phyloP scores from a whole-genome alignment of 306 rosid species.

The Medicago arabica region DNA sequence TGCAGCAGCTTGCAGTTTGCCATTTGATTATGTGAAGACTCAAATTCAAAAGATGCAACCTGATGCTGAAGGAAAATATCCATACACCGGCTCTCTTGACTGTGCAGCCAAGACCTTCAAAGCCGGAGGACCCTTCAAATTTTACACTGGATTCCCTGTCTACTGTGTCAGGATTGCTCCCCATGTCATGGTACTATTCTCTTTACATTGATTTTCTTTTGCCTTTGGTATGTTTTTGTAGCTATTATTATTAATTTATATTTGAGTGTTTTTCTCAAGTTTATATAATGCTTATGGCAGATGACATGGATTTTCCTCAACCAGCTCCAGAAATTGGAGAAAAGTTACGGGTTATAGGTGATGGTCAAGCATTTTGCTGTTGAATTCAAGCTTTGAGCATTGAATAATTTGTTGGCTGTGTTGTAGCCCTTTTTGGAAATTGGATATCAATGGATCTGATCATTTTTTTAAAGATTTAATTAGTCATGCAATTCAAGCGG shows the following conservation, averaged over 20 bases:
- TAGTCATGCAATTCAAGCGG: constrained; percentile 46
- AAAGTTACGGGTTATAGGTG: constrained; percentile 62
- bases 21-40: constrained; percentile 95
- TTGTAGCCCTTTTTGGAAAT: constrained; percentile 51
- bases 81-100: constrained; percentile 87
- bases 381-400: constrained; percentile 48
- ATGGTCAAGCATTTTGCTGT: constrained; percentile 39
- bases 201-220: not conserved
- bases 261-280: not conserved
- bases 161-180: constrained; percentile 94
- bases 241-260: not conserved
- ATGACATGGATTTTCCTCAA: constrained; percentile 98
- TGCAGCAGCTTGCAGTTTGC: constrained; percentile 96
- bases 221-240: not conserved
- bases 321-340: constrained; percentile 81
- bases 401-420: constrained; percentile 56
- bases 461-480: constrained; percentile 38
- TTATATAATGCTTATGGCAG: constrained; percentile 59
- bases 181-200: constrained; percentile 80
- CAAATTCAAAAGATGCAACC: constrained; percentile 99
- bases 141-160: constrained; percentile 94
- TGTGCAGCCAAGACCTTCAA: constrained; percentile 82
- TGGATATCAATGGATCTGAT: constrained; percentile 37
- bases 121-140: constrained; percentile 82
- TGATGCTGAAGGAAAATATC: constrained; percentile 87